Percentiles rank a stretch among this genome's conserved stretches.
Evolutionary conservation across 164 flowering plant genomes (phyloP).

Genomic region (Protea cynaroides): DNA sequence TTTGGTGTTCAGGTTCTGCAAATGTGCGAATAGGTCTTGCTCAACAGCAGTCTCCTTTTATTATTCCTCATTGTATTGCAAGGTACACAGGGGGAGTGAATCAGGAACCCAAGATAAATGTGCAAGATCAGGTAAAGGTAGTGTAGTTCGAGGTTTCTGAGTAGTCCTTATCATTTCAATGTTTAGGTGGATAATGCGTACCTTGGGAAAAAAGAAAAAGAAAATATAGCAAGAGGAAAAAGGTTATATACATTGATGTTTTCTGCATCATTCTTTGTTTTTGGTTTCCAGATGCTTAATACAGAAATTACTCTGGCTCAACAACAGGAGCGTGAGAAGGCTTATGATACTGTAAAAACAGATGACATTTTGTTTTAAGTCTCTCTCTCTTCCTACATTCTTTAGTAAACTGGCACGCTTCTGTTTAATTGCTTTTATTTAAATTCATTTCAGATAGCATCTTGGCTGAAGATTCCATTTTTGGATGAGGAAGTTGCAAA

Average conservation of each 20-base stretch:
- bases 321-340: conserved; percentile 83
- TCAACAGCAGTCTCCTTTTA: conserved; percentile 66
- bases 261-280: conserved; percentile 7
- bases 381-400: too few species aligned
- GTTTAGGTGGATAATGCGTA: background rate
- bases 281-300: conserved; percentile 56
- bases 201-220: background rate
- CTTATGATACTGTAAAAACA: conserved; percentile 59
- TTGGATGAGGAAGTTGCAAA: conserved; percentile 75
- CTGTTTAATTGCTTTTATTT: conserved; percentile 1
- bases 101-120: conserved; percentile 33
- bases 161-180: background rate
- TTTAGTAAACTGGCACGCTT: conserved; percentile 15
- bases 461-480: conserved; percentile 78
- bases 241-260: background rate
- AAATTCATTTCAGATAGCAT: conserved; percentile 66
- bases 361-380: background rate
- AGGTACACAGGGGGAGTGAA: conserved; percentile 36
- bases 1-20: conserved; percentile 56
- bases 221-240: background rate
- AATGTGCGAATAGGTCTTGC: conserved; percentile 85
- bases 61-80: conserved; percentile 88
- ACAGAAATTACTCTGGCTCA: conserved; percentile 76
- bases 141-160: background rate
- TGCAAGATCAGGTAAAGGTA: conserved; percentile 74